Base-by-base conservation (phyloP, 805 yeast species). In the Candida mattraensis region DNA sequence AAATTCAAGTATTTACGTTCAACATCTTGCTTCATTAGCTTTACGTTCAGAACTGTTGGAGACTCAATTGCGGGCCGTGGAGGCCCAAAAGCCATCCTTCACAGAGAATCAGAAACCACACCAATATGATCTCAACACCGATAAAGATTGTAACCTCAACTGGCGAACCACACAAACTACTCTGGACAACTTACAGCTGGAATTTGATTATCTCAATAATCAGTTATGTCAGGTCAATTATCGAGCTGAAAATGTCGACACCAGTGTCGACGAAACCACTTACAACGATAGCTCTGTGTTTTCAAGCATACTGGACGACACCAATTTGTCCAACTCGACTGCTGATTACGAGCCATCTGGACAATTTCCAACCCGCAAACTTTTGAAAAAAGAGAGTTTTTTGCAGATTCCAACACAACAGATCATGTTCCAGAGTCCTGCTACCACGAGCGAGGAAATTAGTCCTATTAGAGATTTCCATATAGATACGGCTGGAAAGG, bases 131-230 rank as follows among this genome's bases (percentile, higher is more conserved):
- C n/a, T 48, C 21, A 33, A 37, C 12, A 41, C 47, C n/a, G 39
- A 53, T 51, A 50, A 53, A 37, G 66, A 63, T 30, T 51, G 54
- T n/a, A 64, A 60, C 25, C 47, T 68, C 19, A 67, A 68, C 37
- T 66, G 70, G 70, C 59, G 64, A 54, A 67, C 73, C 4, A 62
- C 68, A 0, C 70, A 67, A 33, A 69, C 74, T 2, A 70, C 74
- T 3, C 50, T 68, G 28, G 73, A 69, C 14, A 71, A 71, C 40
- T 35, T 71, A 15, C 56, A 58, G 22, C 47, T 64, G 30, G 76
- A 71, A 42, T 70, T 58, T 38, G 53, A 56, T 12, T 66, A 63
- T 35, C 37, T 70, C 7, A 54, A 36, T n/a, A 48, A 48, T 11
- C 63, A 56, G 35, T 35, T 54, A 8, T 27, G 28, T 16, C 28